phyloP scores from a whole-genome alignment of 2,329 filamentous ascomycete species.

The Pezicula neosporulosa region DNA sequence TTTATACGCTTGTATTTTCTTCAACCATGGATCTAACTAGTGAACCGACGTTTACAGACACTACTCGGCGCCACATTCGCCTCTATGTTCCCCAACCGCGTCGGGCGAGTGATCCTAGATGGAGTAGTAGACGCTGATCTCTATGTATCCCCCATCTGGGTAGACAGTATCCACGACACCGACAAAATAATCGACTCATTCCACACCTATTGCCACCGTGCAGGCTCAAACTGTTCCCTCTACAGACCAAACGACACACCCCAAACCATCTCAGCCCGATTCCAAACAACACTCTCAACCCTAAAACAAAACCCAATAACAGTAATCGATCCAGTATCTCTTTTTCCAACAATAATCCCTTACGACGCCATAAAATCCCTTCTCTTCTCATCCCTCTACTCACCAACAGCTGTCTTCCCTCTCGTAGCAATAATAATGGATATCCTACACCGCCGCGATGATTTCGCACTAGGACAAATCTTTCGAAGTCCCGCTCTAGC shows the following conservation, averaged over 20 bases:
- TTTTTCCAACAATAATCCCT: constrained; percentile 19
- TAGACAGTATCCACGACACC: constrained; percentile 9
- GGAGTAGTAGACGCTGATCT: constrained; percentile 8
- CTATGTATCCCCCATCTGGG: constrained; percentile 1
- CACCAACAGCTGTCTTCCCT: constrained; percentile 20
- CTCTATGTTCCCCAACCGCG: constrained; percentile 33
- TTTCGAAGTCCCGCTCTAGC: constrained; percentile 1
- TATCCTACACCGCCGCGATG: constrained; percentile 32
- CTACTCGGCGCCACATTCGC: constrained; percentile 35
- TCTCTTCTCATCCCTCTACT: constrained; percentile 24
- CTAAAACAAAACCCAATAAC: constrained; percentile 33
- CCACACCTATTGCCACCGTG: constrained; percentile 15
- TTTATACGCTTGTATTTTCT: background rate
- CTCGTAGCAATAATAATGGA: constrained; percentile 19
- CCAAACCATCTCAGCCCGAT: constrained; percentile 18
- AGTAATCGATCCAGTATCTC: constrained; percentile 10
- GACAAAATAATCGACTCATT: constrained; percentile 16
- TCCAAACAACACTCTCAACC: constrained; percentile 32
- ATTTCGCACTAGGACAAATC: constrained; percentile 28
- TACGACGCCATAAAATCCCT: constrained; percentile 22
- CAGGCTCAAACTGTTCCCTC: constrained; percentile 26
- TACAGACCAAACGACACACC: constrained; percentile 3
- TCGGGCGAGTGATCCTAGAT: constrained; percentile 33
- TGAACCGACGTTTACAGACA: background rate
- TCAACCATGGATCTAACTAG: background rate